Percentiles rank a stretch among this genome's conserved stretches.
Conservation (phyloP, 257 asterid species). For the Capsicum chinense region DNA sequence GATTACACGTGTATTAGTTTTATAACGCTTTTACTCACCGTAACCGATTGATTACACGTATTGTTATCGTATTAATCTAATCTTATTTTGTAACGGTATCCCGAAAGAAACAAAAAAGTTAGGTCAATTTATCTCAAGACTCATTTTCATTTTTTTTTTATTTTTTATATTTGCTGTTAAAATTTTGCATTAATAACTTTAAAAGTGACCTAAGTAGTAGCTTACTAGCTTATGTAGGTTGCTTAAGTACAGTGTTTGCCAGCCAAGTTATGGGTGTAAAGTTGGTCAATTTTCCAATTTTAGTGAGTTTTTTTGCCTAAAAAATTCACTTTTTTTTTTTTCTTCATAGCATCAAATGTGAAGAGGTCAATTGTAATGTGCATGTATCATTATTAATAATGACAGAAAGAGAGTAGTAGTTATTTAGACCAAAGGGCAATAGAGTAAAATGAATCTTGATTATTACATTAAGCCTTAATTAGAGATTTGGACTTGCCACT, state of each 20-base stretch:
- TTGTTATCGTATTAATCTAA: accelerated
- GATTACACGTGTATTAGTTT: not conserved
- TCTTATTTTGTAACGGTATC: not conserved
- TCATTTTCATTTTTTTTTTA: not conserved
- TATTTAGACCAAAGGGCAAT: constrained; percentile 21
- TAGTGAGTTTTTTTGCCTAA: not conserved
- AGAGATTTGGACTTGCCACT: constrained; percentile 35
- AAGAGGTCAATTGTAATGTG: not conserved
- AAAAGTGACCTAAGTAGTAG: not conserved
- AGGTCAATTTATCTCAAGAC: not conserved
- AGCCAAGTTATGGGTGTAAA: constrained; percentile 24
- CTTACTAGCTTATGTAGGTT: constrained; percentile 4
- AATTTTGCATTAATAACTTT: not conserved
- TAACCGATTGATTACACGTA: not conserved
- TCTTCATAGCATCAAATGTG: not conserved
- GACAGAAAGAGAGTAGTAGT: not conserved
- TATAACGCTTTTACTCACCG: too few species aligned
- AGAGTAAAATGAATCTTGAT: constrained; percentile 12
- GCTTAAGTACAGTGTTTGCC: constrained; percentile 27
- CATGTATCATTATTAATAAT: not conserved
- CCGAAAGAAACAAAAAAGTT: not conserved
- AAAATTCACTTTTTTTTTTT: not conserved
- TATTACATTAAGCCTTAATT: not conserved
- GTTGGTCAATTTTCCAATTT: not conserved
- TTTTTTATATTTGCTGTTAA: not conserved